Conservation (phyloP, 164 flowering plant species). For the Magnolia changhungtana region DNA sequence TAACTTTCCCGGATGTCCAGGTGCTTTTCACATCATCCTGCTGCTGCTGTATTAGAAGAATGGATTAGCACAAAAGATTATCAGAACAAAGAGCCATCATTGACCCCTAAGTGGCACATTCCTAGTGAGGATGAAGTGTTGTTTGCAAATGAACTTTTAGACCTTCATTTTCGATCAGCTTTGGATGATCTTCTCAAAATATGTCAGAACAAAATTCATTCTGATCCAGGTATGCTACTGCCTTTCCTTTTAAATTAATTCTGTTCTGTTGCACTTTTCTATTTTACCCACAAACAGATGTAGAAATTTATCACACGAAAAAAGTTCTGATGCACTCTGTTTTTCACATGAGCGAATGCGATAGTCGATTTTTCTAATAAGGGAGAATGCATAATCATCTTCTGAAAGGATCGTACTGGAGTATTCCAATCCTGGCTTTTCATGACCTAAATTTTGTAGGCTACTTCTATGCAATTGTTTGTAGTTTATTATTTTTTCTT, state of each 20-base stretch:
- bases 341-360: no score
- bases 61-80: slow-evolving; percentile 84
- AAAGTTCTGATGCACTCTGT: no score
- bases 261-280: not conserved
- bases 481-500: no score
- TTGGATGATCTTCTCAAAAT: slow-evolving; percentile 77
- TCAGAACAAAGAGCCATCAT: slow-evolving; percentile 28
- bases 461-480: no score
- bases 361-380: no score
- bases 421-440: no score
- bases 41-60: slow-evolving; percentile 60
- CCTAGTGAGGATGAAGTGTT: slow-evolving; percentile 68
- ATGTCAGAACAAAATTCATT: slow-evolving; percentile 67
- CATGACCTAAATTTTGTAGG: no score
- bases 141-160: slow-evolving; percentile 83
- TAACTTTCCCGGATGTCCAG: slow-evolving; percentile 27
- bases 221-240: slow-evolving; percentile 59
- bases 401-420: no score
- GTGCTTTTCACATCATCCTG: slow-evolving; percentile 61
- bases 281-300: no score
- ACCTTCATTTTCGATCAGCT: slow-evolving; percentile 75
- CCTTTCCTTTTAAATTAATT: not conserved
- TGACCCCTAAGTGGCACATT: slow-evolving; percentile 80
- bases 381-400: no score
- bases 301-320: no score